Evolutionary conservation across 768 basidiomycete species (phyloP).

Genomic region (Paxillus involutus): DNA sequence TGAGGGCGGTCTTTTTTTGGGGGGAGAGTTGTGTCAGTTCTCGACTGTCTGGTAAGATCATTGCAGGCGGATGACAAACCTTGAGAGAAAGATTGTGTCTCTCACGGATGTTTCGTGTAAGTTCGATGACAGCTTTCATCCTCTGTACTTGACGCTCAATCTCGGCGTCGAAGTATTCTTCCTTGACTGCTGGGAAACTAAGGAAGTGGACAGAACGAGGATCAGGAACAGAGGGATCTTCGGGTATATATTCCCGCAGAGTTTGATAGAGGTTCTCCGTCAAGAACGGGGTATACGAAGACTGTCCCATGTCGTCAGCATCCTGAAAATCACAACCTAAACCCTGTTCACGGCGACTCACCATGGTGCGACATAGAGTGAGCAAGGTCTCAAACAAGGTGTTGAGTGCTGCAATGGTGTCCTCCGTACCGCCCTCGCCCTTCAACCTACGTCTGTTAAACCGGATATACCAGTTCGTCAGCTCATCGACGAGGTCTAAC

Average conservation of each 20-base stretch:
- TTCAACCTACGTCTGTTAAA: conserved; percentile 96
- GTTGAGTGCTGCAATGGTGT: conserved; percentile 86
- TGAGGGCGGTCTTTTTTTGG: conserved; percentile 73
- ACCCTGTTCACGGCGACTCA: conserved; percentile 34
- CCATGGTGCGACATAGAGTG: conserved; percentile 95
- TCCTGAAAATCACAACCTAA: neutral
- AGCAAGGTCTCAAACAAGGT: conserved; percentile 94
- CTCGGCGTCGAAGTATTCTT: conserved; percentile 90
- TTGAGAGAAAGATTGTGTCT: conserved; percentile 85
- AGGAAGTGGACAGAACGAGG: conserved; percentile 94
- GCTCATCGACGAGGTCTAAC: conserved; percentile 88
- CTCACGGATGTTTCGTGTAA: conserved; percentile 87
- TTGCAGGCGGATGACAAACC: conserved; percentile 42
- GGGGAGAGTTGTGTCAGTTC: neutral
- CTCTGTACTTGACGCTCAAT: conserved; percentile 94
- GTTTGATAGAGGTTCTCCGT: conserved; percentile 97
- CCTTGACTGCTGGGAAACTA: conserved; percentile 88
- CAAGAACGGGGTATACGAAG: conserved; percentile 97
- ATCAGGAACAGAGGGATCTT: conserved; percentile 68
- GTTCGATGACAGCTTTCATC: conserved; percentile 93
- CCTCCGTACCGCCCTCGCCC: conserved; percentile 89
- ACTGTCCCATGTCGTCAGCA: conserved; percentile 45
- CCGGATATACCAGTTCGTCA: conserved; percentile 99
- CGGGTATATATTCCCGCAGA: conserved; percentile 81
- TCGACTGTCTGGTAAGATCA: neutral